Percentiles rank a stretch among this genome's conserved stretches.
phyloP scores from a whole-genome alignment of 306 rosid species.

The Lathyrus sativus region DNA sequence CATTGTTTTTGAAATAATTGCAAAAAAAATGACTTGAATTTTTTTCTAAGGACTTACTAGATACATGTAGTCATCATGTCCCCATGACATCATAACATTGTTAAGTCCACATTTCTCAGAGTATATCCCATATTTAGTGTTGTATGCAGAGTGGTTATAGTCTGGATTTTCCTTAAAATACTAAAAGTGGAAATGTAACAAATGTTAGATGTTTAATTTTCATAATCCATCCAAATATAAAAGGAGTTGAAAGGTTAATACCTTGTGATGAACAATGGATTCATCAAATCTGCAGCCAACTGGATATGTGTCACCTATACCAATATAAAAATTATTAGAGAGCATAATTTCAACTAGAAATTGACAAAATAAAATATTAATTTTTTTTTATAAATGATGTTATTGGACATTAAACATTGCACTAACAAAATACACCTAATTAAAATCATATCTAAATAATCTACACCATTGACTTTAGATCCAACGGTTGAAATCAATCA shows the following conservation, averaged over 20 bases:
- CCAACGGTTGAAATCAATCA: too few relatives aligned
- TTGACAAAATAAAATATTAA: neutral
- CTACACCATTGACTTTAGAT: neutral
- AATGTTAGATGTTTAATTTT: constrained; percentile 14
- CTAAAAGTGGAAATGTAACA: constrained; percentile 35
- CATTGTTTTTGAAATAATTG: too few relatives aligned
- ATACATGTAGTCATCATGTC: constrained; percentile 92
- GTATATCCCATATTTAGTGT: constrained; percentile 70
- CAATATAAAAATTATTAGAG: constrained; percentile 5
- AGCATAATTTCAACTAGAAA: constrained; percentile 2
- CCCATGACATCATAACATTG: constrained; percentile 90
- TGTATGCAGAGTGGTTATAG: constrained; percentile 52
- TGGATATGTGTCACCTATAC: constrained; percentile 76
- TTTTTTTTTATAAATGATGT: too few relatives aligned
- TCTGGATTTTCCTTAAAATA: constrained; percentile 69
- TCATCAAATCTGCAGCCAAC: constrained; percentile 82
- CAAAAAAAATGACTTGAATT: neutral
- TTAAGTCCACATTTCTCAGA: constrained; percentile 69
- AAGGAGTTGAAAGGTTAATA: constrained; percentile 32
- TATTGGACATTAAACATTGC: too few relatives aligned
- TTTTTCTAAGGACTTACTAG: constrained; percentile 47
- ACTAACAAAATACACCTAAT: too few relatives aligned
- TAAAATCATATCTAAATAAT: neutral
- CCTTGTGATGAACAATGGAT: constrained; percentile 77
- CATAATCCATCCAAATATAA: neutral